Evolutionary conservation across 2,329 filamentous ascomycete species (phyloP), one percentile per base, ranked within the genome.

Genomic region (Coleophoma cylindrospora): DNA sequence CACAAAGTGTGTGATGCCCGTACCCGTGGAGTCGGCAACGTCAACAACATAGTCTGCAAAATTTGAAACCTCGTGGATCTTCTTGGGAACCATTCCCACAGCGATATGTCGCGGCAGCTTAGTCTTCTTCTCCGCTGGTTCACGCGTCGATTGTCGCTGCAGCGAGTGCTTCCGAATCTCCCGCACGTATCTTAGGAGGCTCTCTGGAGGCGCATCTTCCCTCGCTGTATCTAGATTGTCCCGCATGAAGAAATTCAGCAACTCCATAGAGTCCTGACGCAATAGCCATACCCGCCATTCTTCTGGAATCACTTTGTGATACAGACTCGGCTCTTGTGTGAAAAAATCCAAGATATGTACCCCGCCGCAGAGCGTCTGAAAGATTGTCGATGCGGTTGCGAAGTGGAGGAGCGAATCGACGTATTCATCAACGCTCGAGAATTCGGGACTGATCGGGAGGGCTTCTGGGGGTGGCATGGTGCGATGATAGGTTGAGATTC

Each of bases 331-430:
- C 44, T 90, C 81, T 40, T 83, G 81, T 2, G 91, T 96, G 71
- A 96, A 90, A 70, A 99, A 97, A 67, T 99, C 94, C 50, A 97
- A 77, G 55, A 99, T 91, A 65, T 99, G 94, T 1, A 97, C 89
- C n/a, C 92, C 91, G 48, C 94, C 94, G 64, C 91, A 96, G n/a
- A 99, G 77, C 22, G 89, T 89, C 57, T 89, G 87, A 59, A 96
- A 91, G 1, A 90, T 75, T 48, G 85, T 80, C 43, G 87, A 88
- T 2, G 82, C 83, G 6, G 83, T 83, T 1, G 84, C 80, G 61
- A 97, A 96, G 17, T 81, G 66, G 22, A 97, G 75, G 12, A 97
- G 79, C 15, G 83, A 84, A 22, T 88, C 76, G 45, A 96, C 79
- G 67, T 96, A 99, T 48, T 83, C 79, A 44, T 96, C 88, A 6